These are phyloP conservation scores for Pichia insulana DNA, from an alignment of 805 yeast species.

Conservation along the genomic window DNA sequence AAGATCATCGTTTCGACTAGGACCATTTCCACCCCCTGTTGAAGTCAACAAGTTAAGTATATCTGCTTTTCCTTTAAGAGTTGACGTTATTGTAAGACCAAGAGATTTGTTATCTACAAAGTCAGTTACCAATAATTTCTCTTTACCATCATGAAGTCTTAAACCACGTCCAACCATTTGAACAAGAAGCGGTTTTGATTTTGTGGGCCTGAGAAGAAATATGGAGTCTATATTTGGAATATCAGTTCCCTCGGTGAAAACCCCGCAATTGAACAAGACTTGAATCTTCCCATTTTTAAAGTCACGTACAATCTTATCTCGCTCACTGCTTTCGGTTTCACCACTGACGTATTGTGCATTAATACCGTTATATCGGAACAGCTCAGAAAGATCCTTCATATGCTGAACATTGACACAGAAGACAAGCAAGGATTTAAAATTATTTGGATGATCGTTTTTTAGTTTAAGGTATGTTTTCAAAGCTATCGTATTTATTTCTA, in stretches of 20 bases:
- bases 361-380: constrained; percentile 52
- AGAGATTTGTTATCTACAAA: constrained; percentile 50
- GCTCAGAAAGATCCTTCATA: constrained; percentile 41
- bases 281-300: constrained; percentile 57
- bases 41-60: constrained; percentile 4
- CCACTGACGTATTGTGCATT: constrained; percentile 69
- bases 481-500: constrained; percentile 46
- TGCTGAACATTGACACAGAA: constrained; percentile 75
- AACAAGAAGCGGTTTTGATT: constrained; percentile 56
- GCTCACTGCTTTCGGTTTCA: constrained; percentile 41
- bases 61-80: constrained; percentile 18
- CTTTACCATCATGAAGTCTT: constrained; percentile 52
- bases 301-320: constrained; percentile 44
- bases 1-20: constrained; percentile 4
- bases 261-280: constrained; percentile 79
- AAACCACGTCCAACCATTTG: constrained; percentile 94
- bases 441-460: constrained; percentile 22
- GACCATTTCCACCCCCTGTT: not conserved
- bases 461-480: constrained; percentile 43
- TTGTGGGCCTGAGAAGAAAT: constrained; percentile 72
- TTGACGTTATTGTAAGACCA: constrained; percentile 22
- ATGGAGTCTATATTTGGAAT: constrained; percentile 82
- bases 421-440: constrained; percentile 55
- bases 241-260: constrained; percentile 93
- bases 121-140: constrained; percentile 66